Evolutionary conservation across 768 basidiomycete species (phyloP), one percentile per base, ranked within the genome.

Genomic region (Tylopilus subfusipes): DNA sequence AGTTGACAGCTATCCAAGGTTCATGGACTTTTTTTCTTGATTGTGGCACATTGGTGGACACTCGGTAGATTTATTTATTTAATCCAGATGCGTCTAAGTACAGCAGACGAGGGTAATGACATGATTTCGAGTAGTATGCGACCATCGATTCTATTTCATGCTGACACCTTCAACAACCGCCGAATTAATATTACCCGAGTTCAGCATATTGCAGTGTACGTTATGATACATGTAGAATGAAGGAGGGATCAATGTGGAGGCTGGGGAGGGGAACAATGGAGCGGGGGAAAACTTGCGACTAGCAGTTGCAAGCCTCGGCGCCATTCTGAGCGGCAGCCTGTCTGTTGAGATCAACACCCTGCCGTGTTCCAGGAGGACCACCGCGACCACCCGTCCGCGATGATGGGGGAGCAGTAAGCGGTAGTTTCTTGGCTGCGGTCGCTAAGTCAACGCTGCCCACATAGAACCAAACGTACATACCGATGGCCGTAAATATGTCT

Each of bases 401-500:
- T 42, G 87, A 72, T 52, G 84, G 81, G 34, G 89, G 84, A 48
- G 88, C 86, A 6, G 83, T 86, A 56, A 87, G 74, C n/a, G 90
- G 90, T n/a, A 93, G 75, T 65, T 92, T 93, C 84, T 91, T 89
- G 68, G 90, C 90, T 93, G 64, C 54, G 52, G 40, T 55, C 50
- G 22, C 24, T 54, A 36, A 59, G 55, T 42, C 13, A 21, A 30
- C 7, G 25, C 4, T 5, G 10, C 5, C 6, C 24, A 36, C 19
- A 43, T 25, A 58, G 24, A 45, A 31, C 18, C 11, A 39, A 55
- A 50, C 19, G n/a, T 45, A 67, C 84, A 59, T 63, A 91, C 90
- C 92, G 61, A 95, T 93, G 8, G 85, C 82, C 30, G 84, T 86
- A 73, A 95, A 94, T 57, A 95, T 86, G 49, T 91, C 89, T 40